Evolutionary conservation across 306 rosid genomes (phyloP).

Genomic region (Alnus rubra): DNA sequence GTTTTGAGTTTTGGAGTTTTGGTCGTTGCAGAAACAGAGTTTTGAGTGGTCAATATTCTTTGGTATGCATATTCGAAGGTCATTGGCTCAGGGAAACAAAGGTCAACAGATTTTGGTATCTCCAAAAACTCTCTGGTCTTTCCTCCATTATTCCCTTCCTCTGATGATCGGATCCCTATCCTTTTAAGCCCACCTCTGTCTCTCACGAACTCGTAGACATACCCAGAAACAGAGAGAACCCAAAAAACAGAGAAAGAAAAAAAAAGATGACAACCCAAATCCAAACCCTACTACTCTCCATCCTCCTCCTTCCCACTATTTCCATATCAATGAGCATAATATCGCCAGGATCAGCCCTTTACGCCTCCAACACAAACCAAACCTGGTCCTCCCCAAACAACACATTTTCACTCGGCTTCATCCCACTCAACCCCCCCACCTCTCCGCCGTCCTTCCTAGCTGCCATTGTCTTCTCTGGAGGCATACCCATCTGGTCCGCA

Average conservation of each 20-base stretch:
- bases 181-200: no score
- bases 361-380: conserved; percentile 41
- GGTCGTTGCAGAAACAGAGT: no score
- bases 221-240: not conserved
- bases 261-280: conserved; percentile 3
- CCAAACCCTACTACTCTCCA: conserved; percentile 12
- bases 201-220: not conserved
- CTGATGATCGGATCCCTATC: no score
- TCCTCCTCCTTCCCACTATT: conserved; percentile 13
- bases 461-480: conserved; percentile 53
- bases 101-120: no score
- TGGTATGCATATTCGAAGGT: no score
- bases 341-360: conserved; percentile 50
- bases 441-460: conserved; percentile 54
- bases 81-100: no score
- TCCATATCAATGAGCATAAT: conserved; percentile 13
- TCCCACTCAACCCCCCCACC: conserved; percentile 44
- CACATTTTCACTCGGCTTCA: conserved; percentile 51
- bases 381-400: conserved; percentile 47
- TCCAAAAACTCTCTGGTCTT: no score
- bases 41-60: no score
- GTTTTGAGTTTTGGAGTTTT: no score
- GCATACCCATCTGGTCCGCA: conserved; percentile 65
- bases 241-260: not conserved
- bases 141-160: no score